phyloP scores from a whole-genome alignment of 352 stramenopile genomes.

The Thalassiosira mediterranea region DNA sequence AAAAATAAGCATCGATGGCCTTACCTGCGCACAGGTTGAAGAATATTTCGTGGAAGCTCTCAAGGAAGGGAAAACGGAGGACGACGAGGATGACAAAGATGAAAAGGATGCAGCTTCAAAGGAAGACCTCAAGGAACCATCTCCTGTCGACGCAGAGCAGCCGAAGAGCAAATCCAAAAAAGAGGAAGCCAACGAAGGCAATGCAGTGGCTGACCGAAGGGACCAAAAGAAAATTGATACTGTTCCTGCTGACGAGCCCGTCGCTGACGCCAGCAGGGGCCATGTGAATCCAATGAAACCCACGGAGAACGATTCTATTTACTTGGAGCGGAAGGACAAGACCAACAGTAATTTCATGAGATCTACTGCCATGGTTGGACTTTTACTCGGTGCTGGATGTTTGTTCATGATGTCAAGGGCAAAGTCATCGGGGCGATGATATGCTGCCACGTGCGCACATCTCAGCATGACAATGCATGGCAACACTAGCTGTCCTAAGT shows the following conservation, averaged over 20 bases:
- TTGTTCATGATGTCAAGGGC: background rate
- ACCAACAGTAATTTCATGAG: background rate
- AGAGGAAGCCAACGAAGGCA: background rate
- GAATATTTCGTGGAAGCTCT: conserved; percentile 79
- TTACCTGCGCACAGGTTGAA: conserved; percentile 83
- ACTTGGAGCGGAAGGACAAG: too few relatives aligned
- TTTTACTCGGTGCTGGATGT: background rate
- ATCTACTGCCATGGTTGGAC: background rate
- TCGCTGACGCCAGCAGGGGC: background rate
- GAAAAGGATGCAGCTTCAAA: background rate
- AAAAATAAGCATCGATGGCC: conserved; percentile 67
- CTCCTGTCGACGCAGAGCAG: background rate
- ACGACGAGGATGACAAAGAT: conserved; percentile 38
- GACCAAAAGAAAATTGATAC: background rate
- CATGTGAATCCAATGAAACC: background rate
- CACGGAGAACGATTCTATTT: background rate
- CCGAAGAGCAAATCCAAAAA: background rate
- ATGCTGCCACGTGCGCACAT: background rate
- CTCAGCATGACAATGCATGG: too few relatives aligned
- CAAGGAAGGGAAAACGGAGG: conserved; percentile 54
- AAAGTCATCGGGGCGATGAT: background rate
- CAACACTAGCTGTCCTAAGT: background rate
- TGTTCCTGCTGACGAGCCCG: background rate
- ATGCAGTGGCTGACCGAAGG: background rate
- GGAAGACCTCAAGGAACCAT: background rate